Evolutionary conservation across 139 green algal species (phyloP), one percentile per base, ranked within the genome.

Genomic region (Eudorina sp.): DNA sequence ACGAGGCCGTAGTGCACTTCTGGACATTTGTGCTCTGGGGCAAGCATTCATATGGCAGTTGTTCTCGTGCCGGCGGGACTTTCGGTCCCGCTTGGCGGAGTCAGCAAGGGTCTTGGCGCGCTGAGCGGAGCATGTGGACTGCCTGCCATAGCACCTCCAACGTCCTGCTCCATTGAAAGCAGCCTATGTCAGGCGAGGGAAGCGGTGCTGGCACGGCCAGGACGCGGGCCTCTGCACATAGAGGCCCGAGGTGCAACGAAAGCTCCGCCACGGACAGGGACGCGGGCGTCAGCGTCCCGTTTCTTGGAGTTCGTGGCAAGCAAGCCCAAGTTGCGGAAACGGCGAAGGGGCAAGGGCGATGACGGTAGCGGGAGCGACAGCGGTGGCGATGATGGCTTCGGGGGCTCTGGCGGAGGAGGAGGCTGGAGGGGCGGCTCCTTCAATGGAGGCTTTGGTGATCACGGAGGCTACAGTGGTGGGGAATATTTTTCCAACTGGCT

Each of bases 311-410:
- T 73, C 29, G 53, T 73, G 21, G 77, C 31, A 16, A 73, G 48
- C 53, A 84, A 84, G 77, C 53, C 77, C 13, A 84, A 73, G 77
- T 36, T 84, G 9, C 77, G 77, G 29, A 84, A 84, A 25, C 77
- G 77, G 53, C 38, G 77, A 38, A 38, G 77, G 21, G 53, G 77
- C 34, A 72, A 72, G 19, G 53, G 77, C 4, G 77, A 73, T 21
- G 77, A 84, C 73, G 73, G 45, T 29, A 62, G 40, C 23, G 41
- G 70, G 11, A 62, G 70, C 11, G 41, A 43, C 75, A 69, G 77
- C 40, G 77, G 64, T 55, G 77, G 53, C 53, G 77, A 53, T 13
- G 77, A 84, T 83, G 75, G 45, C 76, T 23, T 29, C 0, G 75
- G 75, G 18, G 53, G 36, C 25, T 41, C 3, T 31, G 53, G 53